These are phyloP conservation scores for Acacia concinna DNA, from an alignment of 331 rosid genomes.

Conservation along the genomic window DNA sequence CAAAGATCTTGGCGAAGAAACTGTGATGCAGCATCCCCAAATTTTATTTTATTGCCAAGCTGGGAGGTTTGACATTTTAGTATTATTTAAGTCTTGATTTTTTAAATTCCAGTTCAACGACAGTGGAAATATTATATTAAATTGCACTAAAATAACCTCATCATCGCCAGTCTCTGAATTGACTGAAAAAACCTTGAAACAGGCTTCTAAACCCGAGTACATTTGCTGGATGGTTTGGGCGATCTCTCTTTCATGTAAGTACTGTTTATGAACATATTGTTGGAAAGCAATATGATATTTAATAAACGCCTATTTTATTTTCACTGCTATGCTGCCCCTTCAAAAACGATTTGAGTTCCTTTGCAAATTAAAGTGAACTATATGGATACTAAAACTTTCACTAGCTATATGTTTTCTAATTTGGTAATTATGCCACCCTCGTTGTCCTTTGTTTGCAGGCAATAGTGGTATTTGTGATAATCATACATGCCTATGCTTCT, in stretches of 20 bases:
- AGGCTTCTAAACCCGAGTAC: slow-evolving; percentile 81
- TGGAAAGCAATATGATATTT: slow-evolving; percentile 17
- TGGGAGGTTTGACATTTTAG: slow-evolving; percentile 52
- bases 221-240: slow-evolving; percentile 80
- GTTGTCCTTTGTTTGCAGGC: slow-evolving; percentile 46
- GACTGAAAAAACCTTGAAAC: slow-evolving; percentile 39
- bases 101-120: slow-evolving; percentile 10
- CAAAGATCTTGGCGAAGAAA: slow-evolving; percentile 74
- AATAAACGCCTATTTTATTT: slow-evolving; percentile 24
- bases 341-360: slow-evolving; percentile 5
- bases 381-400: slow-evolving; percentile 8
- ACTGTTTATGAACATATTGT: slow-evolving; percentile 13
- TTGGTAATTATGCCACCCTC: not conserved
- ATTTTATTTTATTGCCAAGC: slow-evolving; percentile 81
- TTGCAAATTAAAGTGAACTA: not conserved
- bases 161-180: slow-evolving; percentile 23
- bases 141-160: slow-evolving; percentile 9
- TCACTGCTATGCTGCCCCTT: not conserved
- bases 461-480: slow-evolving; percentile 58
- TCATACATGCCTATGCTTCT: slow-evolving; percentile 65
- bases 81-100: slow-evolving; percentile 14
- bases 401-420: slow-evolving; percentile 20
- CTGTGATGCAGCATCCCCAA: slow-evolving; percentile 85
- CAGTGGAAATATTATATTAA: not conserved
- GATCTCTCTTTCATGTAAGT: slow-evolving; percentile 76